Base-by-base conservation (phyloP, 2,329 filamentous ascomycete genomes). In the Hypocreales sp. region DNA sequence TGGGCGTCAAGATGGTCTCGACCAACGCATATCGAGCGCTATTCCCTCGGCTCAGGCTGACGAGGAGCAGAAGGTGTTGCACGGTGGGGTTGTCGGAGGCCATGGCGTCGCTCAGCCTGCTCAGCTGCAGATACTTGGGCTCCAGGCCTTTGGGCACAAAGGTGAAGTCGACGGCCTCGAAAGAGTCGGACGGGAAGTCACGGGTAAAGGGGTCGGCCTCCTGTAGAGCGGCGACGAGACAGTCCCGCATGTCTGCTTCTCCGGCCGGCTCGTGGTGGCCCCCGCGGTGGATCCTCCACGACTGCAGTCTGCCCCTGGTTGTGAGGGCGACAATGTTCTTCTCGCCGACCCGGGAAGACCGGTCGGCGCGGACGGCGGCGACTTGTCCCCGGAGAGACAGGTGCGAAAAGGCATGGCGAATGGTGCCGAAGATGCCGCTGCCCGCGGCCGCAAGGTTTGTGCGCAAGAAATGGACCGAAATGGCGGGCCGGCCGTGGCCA, bases 221-320 rank as follows among this genome's bases (percentile, higher is more conserved):
- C 28, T 68, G 66, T 12, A 92, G 55, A 18, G 73, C 70, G 2
- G 60, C 50, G 11, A 76, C 46, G 20, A 94, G 62, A 4, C 66
- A 53, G 14, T 74, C 70, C 30, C 73, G 70, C 31, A 74, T 60
- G 47, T 92, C 79, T 14, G 75, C 61, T 34, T 87, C 81, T 15
- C 67, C 67, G 25, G 79, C 67, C 25, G 82, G 64, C 23, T 79
- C 72, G 44, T 84, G 76, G 38, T 86, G 81, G 19, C 86, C 86
- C 34, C 80, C 81, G 49, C 87, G 82, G 43, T 87, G 83, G 23
- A 94, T 65, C 44, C 79, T 80, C 90, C 90, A 98, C 7, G 77
- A 67, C 40, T 92, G 78, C 15, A 98, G 56, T 31, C 75, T 68
- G 16, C 80, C 87, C 40, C 77, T 77, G 29, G 72, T 67, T 2